phyloP scores from a whole-genome alignment of 148 eudicot genomes.

The Silene latifolia region DNA sequence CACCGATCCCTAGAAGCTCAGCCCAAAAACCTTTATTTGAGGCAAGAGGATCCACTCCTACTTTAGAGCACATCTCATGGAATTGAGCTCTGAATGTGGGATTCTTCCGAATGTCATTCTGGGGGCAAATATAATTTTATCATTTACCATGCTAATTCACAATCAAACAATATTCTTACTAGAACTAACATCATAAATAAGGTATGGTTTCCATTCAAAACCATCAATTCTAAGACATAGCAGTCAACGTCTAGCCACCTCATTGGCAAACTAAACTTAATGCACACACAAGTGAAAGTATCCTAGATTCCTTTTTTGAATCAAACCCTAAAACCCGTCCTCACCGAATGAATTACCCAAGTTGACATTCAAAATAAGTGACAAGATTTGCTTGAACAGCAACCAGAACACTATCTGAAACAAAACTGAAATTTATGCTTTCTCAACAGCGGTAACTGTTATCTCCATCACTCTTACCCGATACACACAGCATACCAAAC shows the following conservation, averaged over 20 bases:
- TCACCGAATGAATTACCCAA: background rate
- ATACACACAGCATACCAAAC: background rate
- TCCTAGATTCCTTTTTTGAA: background rate
- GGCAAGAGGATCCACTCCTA: conserved; percentile 97
- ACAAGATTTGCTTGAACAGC: background rate
- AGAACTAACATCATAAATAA: background rate
- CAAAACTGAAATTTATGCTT: background rate
- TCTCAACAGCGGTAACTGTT: background rate
- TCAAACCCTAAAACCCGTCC: background rate
- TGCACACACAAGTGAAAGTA: background rate
- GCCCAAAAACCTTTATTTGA: conserved; percentile 99
- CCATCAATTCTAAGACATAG: background rate
- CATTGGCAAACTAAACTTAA: conserved; percentile 1
- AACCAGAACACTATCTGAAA: background rate
- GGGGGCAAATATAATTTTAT: conserved; percentile 22
- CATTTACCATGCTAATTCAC: background rate
- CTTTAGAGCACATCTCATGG: conserved; percentile 99
- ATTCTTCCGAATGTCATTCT: conserved; percentile 98
- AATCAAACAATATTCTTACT: background rate
- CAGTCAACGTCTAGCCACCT: background rate
- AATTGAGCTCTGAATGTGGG: conserved; percentile 95
- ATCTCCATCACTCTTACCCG: background rate
- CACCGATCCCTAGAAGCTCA: conserved; percentile 93
- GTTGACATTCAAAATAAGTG: background rate
- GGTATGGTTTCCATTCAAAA: background rate